Base-by-base conservation (phyloP, 495 filamentous ascomycete species). In the Geoglossum glabrum region DNA sequence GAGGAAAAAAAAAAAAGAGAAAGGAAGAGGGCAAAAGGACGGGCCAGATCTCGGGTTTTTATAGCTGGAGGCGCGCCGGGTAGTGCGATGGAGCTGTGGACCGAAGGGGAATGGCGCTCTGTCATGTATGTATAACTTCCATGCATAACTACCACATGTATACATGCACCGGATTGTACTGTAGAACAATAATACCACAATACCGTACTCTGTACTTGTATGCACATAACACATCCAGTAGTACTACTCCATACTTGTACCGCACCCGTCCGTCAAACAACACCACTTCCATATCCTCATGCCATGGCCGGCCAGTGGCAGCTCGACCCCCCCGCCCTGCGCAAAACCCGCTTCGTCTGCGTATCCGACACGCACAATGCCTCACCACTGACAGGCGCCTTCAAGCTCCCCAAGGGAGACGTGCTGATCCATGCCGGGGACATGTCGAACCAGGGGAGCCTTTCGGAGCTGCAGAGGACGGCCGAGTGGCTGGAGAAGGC, bases 371-470 rank as follows among this genome's bases (percentile, higher is more conserved):
- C 79, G 3, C 78, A 83, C 63, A 76, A 73, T 60, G 71, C 77
- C 54, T 71, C 71, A 6, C 78, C 79, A 3, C 65, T 67, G 3
- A 69, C 74, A 56, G 73, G 71, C 52, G 73, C 69, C 19, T 76
- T 76, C 62, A 77, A 72, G 60, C 67, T 81, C 26, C 79, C 79
- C 11, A 66, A 73, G 47, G 79, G 79, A 10, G 78, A 81, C 63
- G 73, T 82, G 31, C 67, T 82, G 43, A 79, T 82, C 49, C 79
- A 82, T 63, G 78, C 78, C 4, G 79, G 77, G 3, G 78, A 82
- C 57, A 64, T 83, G 26, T 77, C 79, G 33, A 80, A 79, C 61
- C 76, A 75, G 50, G 79, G 79, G 7, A 77, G 70, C 59, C 68
- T 67, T 55, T 60, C 65, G 23, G 79, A 81, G 62, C 65, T 82